A percentile compares a stretch with the other conserved stretches of the same genome.
Evolutionary conservation across 2,329 filamentous ascomycete species (phyloP).

Genomic region (Aspergillus sp.): DNA sequence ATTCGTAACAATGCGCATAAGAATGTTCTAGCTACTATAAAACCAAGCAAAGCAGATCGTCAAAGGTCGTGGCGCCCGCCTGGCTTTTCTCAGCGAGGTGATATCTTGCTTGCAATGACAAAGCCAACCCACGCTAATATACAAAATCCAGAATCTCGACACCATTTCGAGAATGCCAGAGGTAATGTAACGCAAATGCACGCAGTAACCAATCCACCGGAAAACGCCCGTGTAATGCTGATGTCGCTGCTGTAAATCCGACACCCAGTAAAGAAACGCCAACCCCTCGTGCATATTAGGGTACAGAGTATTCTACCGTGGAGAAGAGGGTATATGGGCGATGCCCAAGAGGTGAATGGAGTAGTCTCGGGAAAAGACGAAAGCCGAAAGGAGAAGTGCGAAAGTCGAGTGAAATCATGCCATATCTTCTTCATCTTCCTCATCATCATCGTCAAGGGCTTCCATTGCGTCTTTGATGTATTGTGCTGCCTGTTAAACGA

Average conservation of each 20-base stretch:
- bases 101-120: slow-evolving; percentile 17
- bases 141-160: slow-evolving; percentile 33
- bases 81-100: slow-evolving; percentile 17
- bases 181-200: slow-evolving; percentile 30
- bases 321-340: neutral
- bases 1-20: slow-evolving; percentile 20
- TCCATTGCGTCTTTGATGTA: slow-evolving; percentile 98
- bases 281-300: slow-evolving; percentile 15
- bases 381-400: slow-evolving; percentile 16
- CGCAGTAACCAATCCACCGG: slow-evolving; percentile 25
- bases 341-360: neutral
- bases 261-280: slow-evolving; percentile 22
- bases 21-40: slow-evolving; percentile 21
- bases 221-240: slow-evolving; percentile 28
- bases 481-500: slow-evolving; percentile 68
- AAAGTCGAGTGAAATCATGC: slow-evolving; percentile 32
- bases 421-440: slow-evolving; percentile 60
- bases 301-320: slow-evolving; percentile 6
- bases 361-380: slow-evolving; percentile 4
- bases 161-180: slow-evolving; percentile 19
- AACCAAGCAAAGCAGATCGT: slow-evolving; percentile 16
- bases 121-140: slow-evolving; percentile 36
- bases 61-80: slow-evolving; percentile 22
- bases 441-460: slow-evolving; percentile 70
- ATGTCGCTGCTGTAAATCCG: slow-evolving; percentile 20